Conservation (phyloP, 805 yeast genomes). For the Starmerella lactis-condensi region DNA sequence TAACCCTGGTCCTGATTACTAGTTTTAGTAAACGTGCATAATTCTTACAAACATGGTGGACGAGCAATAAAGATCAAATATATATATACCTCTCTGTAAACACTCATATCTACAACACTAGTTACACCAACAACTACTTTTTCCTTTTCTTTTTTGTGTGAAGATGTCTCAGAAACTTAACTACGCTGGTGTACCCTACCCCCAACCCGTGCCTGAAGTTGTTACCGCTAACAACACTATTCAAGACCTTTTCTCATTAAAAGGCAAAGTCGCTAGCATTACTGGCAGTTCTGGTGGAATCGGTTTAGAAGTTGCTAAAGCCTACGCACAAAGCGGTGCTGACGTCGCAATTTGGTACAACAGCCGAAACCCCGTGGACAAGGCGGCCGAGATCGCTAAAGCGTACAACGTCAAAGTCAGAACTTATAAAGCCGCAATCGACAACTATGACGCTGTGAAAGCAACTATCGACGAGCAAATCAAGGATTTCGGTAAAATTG, state of each 20-base stretch:
- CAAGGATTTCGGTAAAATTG: constrained; percentile 60
- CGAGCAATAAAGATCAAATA: too few relatives aligned
- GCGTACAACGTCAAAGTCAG: constrained; percentile 42
- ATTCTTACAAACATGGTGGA: too few relatives aligned
- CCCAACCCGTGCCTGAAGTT: too few relatives aligned
- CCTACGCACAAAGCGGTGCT: constrained; percentile 75
- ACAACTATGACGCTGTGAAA: constrained; percentile 33
- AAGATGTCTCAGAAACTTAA: too few relatives aligned
- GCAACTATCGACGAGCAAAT: constrained; percentile 32
- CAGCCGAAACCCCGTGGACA: constrained; percentile 42
- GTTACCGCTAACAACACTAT: too few relatives aligned
- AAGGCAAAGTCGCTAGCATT: constrained; percentile 65
- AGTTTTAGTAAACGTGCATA: too few relatives aligned
- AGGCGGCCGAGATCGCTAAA: constrained; percentile 37
- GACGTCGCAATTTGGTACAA: constrained; percentile 56
- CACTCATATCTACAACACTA: too few relatives aligned
- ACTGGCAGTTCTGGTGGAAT: constrained; percentile 80
- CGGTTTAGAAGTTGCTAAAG: constrained; percentile 65
- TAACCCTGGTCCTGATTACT: too few relatives aligned
- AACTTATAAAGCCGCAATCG: constrained; percentile 47
- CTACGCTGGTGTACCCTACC: too few relatives aligned
- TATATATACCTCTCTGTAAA: too few relatives aligned
- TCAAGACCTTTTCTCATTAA: constrained; percentile 53
- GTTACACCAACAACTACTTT: too few relatives aligned
- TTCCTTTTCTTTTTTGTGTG: too few relatives aligned